Evolutionary conservation across 208 protist genomes (phyloP).

Genomic region (Trypanosoma melophagium): DNA sequence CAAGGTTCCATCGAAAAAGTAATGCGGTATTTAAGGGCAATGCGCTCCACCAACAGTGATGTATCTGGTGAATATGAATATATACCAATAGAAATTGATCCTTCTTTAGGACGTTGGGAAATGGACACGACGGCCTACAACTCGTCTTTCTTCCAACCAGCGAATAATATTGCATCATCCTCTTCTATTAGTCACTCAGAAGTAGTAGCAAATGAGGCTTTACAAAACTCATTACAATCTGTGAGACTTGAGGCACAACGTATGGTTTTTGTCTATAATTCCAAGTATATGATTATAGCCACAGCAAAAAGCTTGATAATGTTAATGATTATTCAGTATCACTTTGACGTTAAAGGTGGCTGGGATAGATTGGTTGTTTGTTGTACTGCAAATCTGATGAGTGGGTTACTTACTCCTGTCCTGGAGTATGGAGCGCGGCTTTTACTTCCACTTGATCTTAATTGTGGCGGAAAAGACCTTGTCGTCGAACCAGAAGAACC

Average conservation of each 20-base stretch:
- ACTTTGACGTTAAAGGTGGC: constrained; percentile 47
- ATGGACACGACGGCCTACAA: not conserved
- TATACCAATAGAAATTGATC: not conserved
- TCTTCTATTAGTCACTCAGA: not conserved
- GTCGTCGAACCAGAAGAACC: constrained; percentile 45
- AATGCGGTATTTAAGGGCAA: not conserved
- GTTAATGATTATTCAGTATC: constrained; percentile 64
- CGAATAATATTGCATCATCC: not conserved
- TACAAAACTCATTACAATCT: constrained; percentile 38
- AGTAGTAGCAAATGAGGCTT: constrained; percentile 27
- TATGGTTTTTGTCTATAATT: constrained; percentile 48
- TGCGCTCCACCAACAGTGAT: no score
- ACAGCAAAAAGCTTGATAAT: constrained; percentile 52
- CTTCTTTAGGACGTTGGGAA: not conserved
- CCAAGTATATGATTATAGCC: constrained; percentile 54
- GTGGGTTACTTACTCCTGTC: constrained; percentile 48
- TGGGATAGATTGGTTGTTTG: constrained; percentile 62
- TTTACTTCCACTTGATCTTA: constrained; percentile 41
- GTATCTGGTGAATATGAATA: not conserved
- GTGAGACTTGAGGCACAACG: constrained; percentile 48
- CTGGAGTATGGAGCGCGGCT: constrained; percentile 46
- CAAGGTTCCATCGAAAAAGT: not conserved
- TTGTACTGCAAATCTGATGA: constrained; percentile 55
- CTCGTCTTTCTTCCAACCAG: not conserved
- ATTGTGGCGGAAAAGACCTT: constrained; percentile 11